A percentile compares a stretch with the other conserved stretches of the same genome.
Conservation (phyloP, 1,284 basidiomycete genomes). For the Exsudoporus floridanus region DNA sequence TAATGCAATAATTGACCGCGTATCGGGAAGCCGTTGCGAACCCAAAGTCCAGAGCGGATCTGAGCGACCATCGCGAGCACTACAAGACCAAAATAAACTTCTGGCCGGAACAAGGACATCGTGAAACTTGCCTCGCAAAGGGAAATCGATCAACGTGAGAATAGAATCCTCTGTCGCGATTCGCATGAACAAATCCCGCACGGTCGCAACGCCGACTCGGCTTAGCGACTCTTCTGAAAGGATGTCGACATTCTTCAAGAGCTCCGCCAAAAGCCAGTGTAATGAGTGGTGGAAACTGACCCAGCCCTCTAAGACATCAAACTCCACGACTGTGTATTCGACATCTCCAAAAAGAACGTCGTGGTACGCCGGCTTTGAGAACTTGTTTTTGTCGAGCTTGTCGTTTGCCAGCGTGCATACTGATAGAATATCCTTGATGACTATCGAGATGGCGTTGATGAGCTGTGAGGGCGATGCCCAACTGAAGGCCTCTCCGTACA, state of each 20-base stretch:
- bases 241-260: constrained; percentile 78
- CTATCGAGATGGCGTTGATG: constrained; percentile 65
- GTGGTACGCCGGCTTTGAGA: constrained; percentile 60
- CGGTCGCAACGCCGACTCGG: constrained; percentile 50
- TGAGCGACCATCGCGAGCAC: constrained; percentile 90
- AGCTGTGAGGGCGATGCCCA: constrained; percentile 60
- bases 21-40: constrained; percentile 95
- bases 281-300: constrained; percentile 95
- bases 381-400: constrained; percentile 65
- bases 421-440: constrained; percentile 72
- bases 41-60: constrained; percentile 95
- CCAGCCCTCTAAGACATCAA: constrained; percentile 78
- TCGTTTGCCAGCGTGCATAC: constrained; percentile 67
- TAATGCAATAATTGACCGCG: constrained; percentile 97
- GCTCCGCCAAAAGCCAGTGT: constrained; percentile 89
- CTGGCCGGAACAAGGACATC: neutral
- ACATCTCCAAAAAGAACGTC: constrained; percentile 61
- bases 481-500: constrained; percentile 80
- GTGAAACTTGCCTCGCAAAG: constrained; percentile 67
- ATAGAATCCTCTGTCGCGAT: constrained; percentile 63
- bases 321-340: constrained; percentile 66
- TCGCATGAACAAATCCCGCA: constrained; percentile 61
- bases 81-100: constrained; percentile 34
- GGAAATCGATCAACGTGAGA: constrained; percentile 79
- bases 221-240: constrained; percentile 56